These are phyloP conservation scores for Talaromyces sp. DNA, from an alignment of 2,329 filamentous ascomycete genomes.

Conservation along the genomic window DNA sequence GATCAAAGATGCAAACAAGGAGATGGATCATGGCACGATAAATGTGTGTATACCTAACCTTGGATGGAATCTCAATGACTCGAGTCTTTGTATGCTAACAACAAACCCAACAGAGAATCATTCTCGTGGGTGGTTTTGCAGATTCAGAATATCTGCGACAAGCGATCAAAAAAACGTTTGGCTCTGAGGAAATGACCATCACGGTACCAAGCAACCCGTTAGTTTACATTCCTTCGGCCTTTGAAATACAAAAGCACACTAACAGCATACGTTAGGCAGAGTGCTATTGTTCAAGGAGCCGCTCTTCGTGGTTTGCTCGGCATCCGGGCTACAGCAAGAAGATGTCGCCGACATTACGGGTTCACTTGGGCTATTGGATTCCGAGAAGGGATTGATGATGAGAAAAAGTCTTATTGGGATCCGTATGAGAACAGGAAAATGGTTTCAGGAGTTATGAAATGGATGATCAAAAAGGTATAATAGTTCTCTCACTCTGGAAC, in stretches of 20 bases:
- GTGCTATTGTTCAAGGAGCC: conserved; percentile 8
- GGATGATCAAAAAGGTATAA: conserved; percentile 10
- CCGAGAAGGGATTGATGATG: background rate
- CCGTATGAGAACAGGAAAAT: background rate
- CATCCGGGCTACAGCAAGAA: conserved; percentile 1
- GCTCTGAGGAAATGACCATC: background rate
- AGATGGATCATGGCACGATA: background rate
- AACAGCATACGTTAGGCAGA: background rate
- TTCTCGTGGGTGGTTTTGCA: conserved; percentile 6
- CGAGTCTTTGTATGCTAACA: background rate
- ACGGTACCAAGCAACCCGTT: conserved; percentile 10
- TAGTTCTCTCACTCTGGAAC: too few species aligned
- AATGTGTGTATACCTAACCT: background rate
- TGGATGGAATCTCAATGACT: background rate
- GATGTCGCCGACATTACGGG: conserved; percentile 8
- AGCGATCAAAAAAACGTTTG: background rate
- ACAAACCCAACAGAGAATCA: background rate
- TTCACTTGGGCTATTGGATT: background rate
- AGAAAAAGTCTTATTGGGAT: background rate
- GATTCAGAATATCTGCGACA: conserved; percentile 10
- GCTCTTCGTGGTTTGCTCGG: conserved; percentile 8
- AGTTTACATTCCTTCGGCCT: background rate
- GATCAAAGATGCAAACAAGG: conserved; percentile 4
- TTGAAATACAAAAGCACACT: background rate
- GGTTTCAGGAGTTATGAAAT: background rate